Evolutionary conservation across 495 filamentous ascomycete genomes (phyloP).

Genomic region (Articulospora tetracladia): DNA sequence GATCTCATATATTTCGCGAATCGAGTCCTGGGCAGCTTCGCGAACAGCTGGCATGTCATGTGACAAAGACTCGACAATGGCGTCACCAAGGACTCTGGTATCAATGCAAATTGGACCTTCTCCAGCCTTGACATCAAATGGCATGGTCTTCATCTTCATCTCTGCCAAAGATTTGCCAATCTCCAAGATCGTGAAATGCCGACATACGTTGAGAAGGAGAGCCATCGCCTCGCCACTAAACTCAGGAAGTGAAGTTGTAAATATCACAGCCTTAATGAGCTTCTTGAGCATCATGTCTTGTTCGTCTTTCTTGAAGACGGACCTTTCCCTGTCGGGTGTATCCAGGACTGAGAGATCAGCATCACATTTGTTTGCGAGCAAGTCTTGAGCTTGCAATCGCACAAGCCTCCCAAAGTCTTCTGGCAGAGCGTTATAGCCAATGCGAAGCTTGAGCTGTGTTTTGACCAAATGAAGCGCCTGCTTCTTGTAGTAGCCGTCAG

Average conservation of each 20-base stretch:
- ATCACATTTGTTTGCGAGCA: slow-evolving; percentile 65
- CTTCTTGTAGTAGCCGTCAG: slow-evolving; percentile 85
- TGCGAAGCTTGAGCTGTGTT: slow-evolving; percentile 81
- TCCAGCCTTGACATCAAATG: slow-evolving; percentile 78
- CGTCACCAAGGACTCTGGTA: slow-evolving; percentile 79
- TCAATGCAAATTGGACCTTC: slow-evolving; percentile 87
- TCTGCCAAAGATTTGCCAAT: slow-evolving; percentile 75
- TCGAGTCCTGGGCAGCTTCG: slow-evolving; percentile 75
- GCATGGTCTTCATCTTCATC: slow-evolving; percentile 62
- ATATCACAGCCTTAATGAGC: slow-evolving; percentile 82
- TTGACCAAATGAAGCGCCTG: slow-evolving; percentile 85
- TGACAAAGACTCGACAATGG: slow-evolving; percentile 79
- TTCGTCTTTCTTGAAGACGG: slow-evolving; percentile 77
- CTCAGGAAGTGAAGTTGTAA: slow-evolving; percentile 77
- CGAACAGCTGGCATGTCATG: slow-evolving; percentile 76
- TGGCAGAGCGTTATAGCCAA: slow-evolving; percentile 82
- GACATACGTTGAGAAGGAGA: slow-evolving; percentile 74
- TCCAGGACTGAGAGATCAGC: slow-evolving; percentile 58
- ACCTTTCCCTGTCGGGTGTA: slow-evolving; percentile 70
- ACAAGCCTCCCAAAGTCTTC: slow-evolving; percentile 84
- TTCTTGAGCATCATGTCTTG: slow-evolving; percentile 81
- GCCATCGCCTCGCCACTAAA: slow-evolving; percentile 66
- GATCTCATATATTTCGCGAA: slow-evolving; percentile 72
- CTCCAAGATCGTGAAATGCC: slow-evolving; percentile 91
- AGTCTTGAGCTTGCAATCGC: slow-evolving; percentile 83